A percentile compares a stretch with the other conserved stretches of the same genome.
Conservation (phyloP, 768 basidiomycete species). For the Tricholoma sp. region DNA sequence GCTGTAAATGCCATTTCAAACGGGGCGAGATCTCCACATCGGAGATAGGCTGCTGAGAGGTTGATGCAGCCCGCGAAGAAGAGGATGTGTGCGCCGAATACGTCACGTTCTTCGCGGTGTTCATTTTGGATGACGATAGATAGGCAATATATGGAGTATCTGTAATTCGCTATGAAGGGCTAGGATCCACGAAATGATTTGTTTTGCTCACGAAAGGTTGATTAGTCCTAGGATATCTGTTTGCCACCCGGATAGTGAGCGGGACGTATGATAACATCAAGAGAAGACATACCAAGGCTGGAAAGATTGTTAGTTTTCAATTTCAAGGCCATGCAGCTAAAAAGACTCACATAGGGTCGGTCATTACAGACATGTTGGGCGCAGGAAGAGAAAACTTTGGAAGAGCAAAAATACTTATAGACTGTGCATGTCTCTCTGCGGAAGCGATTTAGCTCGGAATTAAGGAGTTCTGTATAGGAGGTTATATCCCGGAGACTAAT, state of each 20-base stretch:
- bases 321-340: background rate
- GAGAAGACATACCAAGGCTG: background rate
- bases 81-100: constrained; percentile 11
- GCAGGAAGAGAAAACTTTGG: background rate
- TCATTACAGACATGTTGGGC: background rate
- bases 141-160: constrained; percentile 10
- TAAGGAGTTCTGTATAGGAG: too few relatives aligned
- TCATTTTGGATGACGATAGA: constrained; percentile 4
- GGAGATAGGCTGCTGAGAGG: constrained; percentile 6
- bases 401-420: background rate
- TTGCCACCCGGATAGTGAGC: background rate
- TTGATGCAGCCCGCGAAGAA: constrained; percentile 11
- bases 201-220: constrained; percentile 11
- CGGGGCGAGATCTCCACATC: background rate
- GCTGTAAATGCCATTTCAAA: background rate
- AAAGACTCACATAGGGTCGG: background rate
- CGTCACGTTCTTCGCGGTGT: constrained; percentile 1
- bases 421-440: background rate
- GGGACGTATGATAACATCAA: background rate
- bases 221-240: constrained; percentile 4
- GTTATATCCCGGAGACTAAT: too few relatives aligned
- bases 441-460: background rate
- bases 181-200: too few relatives aligned
- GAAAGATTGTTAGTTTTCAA: background rate
- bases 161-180: background rate